Percentiles rank a stretch among this genome's conserved stretches.
phyloP scores from a whole-genome alignment of 2,329 filamentous ascomycete genomes.

The Cephalotrichum gorgonifer region DNA sequence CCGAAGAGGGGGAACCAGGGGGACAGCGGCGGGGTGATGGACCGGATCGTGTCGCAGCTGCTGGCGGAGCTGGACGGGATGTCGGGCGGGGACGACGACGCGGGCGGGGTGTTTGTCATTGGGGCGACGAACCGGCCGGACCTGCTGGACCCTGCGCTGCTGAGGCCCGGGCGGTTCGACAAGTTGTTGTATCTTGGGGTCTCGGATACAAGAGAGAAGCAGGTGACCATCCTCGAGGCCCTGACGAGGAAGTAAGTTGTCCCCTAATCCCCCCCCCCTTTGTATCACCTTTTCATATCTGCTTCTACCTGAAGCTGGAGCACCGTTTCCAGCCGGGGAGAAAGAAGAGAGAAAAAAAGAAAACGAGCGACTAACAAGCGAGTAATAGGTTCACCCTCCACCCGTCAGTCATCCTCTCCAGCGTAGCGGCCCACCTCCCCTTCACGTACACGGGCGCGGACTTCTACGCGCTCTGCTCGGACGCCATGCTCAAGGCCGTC shows the following conservation, averaged over 20 bases:
- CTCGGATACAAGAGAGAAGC: slow-evolving; percentile 93
- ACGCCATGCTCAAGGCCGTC: slow-evolving; percentile 97
- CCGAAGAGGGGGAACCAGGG: slow-evolving; percentile 96
- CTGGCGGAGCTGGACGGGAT: slow-evolving; percentile 95
- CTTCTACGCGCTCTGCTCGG: slow-evolving; percentile 92
- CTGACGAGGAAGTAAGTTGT: slow-evolving; percentile 73
- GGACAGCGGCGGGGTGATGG: slow-evolving; percentile 96
- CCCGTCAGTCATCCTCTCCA: slow-evolving; percentile 63
- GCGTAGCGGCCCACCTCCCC: slow-evolving; percentile 67
- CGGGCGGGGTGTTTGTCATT: slow-evolving; percentile 87
- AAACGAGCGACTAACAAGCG: slow-evolving; percentile 6
- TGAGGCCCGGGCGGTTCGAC: slow-evolving; percentile 87
- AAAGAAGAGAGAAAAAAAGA: neutral
- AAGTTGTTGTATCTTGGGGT: slow-evolving; percentile 98
- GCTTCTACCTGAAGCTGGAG: neutral
- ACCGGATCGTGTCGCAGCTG: slow-evolving; percentile 89
- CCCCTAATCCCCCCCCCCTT: slow-evolving; percentile 1
- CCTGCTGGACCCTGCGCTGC: slow-evolving; percentile 77
- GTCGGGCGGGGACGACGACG: slow-evolving; percentile 78
- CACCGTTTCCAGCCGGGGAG: too few relatives aligned
- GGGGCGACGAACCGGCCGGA: slow-evolving; percentile 94
- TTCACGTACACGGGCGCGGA: slow-evolving; percentile 97
- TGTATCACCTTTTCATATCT: neutral
- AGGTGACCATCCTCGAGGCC: slow-evolving; percentile 86
- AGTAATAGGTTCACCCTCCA: slow-evolving; percentile 71